phyloP scores from a whole-genome alignment of 2,329 filamentous ascomycete species.

The Microascus cirrosus region DNA sequence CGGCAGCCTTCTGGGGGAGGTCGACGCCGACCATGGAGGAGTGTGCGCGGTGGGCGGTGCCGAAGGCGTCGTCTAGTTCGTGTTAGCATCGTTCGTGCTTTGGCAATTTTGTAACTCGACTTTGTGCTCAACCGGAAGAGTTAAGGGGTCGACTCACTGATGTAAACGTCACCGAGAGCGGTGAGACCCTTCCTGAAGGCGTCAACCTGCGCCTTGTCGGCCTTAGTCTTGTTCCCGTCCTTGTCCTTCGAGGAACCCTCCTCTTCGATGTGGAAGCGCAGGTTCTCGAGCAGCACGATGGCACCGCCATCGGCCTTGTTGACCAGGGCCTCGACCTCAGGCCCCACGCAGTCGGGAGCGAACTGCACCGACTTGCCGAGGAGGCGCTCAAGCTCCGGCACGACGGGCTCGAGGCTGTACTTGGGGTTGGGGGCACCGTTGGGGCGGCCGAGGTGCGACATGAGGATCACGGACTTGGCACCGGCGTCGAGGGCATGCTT shows the following conservation, averaged over 20 bases:
- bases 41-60: conserved; percentile 95
- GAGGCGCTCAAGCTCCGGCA: conserved; percentile 83
- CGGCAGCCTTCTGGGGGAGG: conserved; percentile 90
- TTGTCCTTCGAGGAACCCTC: conserved; percentile 92
- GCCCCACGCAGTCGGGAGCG: conserved; percentile 80
- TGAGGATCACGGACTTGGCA: conserved; percentile 86
- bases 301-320: conserved; percentile 71
- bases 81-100: not conserved
- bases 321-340: conserved; percentile 81
- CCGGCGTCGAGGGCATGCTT: conserved; percentile 85
- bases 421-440: conserved; percentile 83
- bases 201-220: conserved; percentile 83
- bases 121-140: too few species aligned
- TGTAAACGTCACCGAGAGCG: conserved; percentile 85
- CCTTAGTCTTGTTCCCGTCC: conserved; percentile 95
- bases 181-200: conserved; percentile 94
- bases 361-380: conserved; percentile 78
- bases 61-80: conserved; percentile 65
- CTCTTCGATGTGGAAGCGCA: conserved; percentile 97
- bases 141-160: too few species aligned
- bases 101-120: too few species aligned
- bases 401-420: conserved; percentile 89
- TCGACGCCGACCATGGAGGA: conserved; percentile 98
- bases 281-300: conserved; percentile 88
- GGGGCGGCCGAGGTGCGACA: conserved; percentile 96